Conservation (phyloP, 371 early-diverging fungal species). For the Nosema muscidifuracis region DNA sequence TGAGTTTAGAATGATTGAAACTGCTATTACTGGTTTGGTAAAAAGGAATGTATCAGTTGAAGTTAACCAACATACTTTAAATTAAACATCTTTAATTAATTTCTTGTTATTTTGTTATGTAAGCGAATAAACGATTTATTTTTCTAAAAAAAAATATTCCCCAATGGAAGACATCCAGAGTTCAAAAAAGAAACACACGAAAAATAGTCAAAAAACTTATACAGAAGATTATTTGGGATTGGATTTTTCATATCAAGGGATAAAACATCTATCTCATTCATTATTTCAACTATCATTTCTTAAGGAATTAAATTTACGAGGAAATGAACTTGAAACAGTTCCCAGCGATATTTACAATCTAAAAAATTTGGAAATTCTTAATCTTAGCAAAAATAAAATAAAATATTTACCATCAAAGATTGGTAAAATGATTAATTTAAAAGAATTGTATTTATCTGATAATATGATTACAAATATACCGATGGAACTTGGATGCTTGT, state of each 20-base stretch:
- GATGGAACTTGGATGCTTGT: constrained; percentile 79
- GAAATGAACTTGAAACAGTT: constrained; percentile 57
- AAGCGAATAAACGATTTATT: neutral
- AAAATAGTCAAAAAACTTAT: constrained; percentile 1
- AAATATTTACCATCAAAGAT: constrained; percentile 76
- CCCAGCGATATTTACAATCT: constrained; percentile 57
- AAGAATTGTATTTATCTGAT: constrained; percentile 80
- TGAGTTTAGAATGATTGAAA: constrained; percentile 46
- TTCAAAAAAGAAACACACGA: constrained; percentile 16
- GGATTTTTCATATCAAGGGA: constrained; percentile 58
- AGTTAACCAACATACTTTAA: constrained; percentile 52
- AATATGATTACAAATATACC: constrained; percentile 80
- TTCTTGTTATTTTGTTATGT: neutral
- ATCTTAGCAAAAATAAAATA: constrained; percentile 72
- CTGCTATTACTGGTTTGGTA: constrained; percentile 38
- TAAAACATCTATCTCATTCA: constrained; percentile 52
- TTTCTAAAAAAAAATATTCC: neutral
- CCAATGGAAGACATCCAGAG: constrained; percentile 24
- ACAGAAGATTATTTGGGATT: constrained; percentile 47
- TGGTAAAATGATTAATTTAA: constrained; percentile 72
- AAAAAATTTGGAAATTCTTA: constrained; percentile 52
- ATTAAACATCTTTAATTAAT: constrained; percentile 24
- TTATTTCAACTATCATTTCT: constrained; percentile 48
- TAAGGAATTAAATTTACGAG: constrained; percentile 48
- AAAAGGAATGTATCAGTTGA: constrained; percentile 48